These are phyloP conservation scores for Lentinula aciculospora DNA, from an alignment of 768 basidiomycete genomes.

Conservation along the genomic window DNA sequence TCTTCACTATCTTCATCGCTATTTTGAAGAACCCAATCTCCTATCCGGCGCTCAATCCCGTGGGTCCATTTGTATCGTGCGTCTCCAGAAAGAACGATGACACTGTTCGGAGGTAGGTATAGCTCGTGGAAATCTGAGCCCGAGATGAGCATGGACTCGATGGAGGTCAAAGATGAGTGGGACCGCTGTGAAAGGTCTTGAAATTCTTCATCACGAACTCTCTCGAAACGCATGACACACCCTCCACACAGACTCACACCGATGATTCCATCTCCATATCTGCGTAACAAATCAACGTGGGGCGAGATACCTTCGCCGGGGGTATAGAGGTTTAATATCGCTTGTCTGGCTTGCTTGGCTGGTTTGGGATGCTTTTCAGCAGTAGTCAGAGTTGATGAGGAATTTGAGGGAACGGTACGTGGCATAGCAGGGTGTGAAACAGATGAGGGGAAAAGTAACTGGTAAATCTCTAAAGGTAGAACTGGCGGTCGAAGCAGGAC, in stretches of 20 bases:
- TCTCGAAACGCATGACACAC: conserved; percentile 73
- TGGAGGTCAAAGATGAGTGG: neutral
- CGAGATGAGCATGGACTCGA: neutral
- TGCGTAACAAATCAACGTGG: conserved; percentile 78
- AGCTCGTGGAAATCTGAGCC: conserved; percentile 34
- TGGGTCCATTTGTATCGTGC: conserved; percentile 88
- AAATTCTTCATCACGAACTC: conserved; percentile 1
- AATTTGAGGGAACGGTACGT: neutral
- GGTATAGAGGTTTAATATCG: conserved; percentile 83
- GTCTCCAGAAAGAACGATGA: conserved; percentile 73
- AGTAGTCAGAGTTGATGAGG: neutral
- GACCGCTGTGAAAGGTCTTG: neutral
- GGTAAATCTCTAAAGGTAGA: conserved; percentile 44
- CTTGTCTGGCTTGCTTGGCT: conserved; percentile 58
- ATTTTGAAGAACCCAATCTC: conserved; percentile 49
- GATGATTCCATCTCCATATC: conserved; percentile 88
- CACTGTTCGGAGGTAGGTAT: conserved; percentile 70
- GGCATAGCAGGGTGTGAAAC: conserved; percentile 14
- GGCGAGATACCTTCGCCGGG: conserved; percentile 88
- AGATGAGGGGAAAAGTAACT: conserved; percentile 53
- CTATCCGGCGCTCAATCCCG: conserved; percentile 63
- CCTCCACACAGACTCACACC: conserved; percentile 80
- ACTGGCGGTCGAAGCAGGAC: conserved; percentile 40
- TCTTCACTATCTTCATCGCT: neutral
- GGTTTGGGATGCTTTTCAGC: neutral